Percentiles rank a stretch among this genome's conserved stretches.
Evolutionary conservation across 108 stramenopile species (phyloP).

Genomic region (Conticribra guillardii): DNA sequence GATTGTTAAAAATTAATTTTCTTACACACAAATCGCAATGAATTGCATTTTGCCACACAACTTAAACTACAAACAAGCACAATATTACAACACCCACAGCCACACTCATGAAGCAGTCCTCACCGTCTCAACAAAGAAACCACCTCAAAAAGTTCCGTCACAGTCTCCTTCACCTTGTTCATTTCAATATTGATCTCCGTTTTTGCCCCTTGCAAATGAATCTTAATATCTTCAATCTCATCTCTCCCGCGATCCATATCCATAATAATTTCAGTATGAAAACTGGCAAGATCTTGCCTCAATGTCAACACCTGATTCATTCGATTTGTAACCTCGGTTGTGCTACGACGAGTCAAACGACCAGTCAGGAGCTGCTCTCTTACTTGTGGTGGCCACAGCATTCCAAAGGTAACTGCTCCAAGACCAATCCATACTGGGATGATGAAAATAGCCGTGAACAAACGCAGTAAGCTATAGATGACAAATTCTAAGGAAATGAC

Average conservation of each 20-base stretch:
- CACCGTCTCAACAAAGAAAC: no score
- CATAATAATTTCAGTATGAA: slow-evolving; percentile 26
- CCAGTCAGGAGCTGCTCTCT: slow-evolving; percentile 53
- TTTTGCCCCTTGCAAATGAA: neutral
- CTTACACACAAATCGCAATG: no score
- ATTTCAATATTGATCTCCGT: slow-evolving; percentile 35
- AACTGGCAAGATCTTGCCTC: slow-evolving; percentile 28
- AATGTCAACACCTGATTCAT: slow-evolving; percentile 16
- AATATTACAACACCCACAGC: no score
- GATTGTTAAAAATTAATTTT: no score
- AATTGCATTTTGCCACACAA: no score
- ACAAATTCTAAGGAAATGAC: slow-evolving; percentile 19
- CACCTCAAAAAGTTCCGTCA: slow-evolving; percentile 40
- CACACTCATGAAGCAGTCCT: no score
- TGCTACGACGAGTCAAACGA: slow-evolving; percentile 5
- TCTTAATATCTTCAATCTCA: slow-evolving; percentile 23
- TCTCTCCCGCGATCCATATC: slow-evolving; percentile 37
- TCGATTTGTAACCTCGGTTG: slow-evolving; percentile 13
- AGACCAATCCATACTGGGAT: slow-evolving; percentile 74
- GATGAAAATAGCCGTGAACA: slow-evolving; percentile 50
- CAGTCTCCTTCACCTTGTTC: slow-evolving; percentile 48
- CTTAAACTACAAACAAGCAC: no score
- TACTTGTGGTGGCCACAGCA: slow-evolving; percentile 82
- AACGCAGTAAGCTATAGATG: slow-evolving; percentile 15
- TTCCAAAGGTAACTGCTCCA: slow-evolving; percentile 61